These are phyloP conservation scores for Viola pubescens DNA, from an alignment of 441 rosid species.

Conservation along the genomic window DNA sequence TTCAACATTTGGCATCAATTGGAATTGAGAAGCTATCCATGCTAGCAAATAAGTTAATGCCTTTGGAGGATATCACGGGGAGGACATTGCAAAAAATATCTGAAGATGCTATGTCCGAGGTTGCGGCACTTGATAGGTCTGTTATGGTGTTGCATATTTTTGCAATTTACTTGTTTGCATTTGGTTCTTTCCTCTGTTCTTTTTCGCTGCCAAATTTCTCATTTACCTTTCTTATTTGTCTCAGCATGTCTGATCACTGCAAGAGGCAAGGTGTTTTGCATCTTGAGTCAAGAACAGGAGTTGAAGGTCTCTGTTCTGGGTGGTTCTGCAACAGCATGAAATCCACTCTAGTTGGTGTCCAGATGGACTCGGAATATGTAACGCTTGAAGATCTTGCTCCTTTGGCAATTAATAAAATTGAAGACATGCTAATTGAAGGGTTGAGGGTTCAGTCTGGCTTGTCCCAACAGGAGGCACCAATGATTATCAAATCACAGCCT, in stretches of 20 bases:
- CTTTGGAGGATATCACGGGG: constrained; percentile 58
- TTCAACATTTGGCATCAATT: constrained; percentile 46
- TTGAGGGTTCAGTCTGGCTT: constrained; percentile 62
- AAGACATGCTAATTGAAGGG: constrained; percentile 50
- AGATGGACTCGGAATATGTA: constrained; percentile 23
- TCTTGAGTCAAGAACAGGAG: constrained; percentile 23
- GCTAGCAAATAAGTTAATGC: constrained; percentile 43
- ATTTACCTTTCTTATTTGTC: constrained; percentile 5
- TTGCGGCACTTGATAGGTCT: constrained; percentile 31
- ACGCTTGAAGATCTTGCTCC: constrained; percentile 33
- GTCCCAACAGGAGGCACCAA: constrained; percentile 52
- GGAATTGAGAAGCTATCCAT: constrained; percentile 40
- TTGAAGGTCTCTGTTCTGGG: constrained; percentile 19
- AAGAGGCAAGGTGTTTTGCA: constrained; percentile 22
- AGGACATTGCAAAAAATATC: constrained; percentile 48
- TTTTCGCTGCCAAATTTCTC: background rate
- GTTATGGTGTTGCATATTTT: constrained; percentile 12
- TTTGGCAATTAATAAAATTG: constrained; percentile 43
- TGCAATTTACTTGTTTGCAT: background rate
- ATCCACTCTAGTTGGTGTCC: constrained; percentile 12
- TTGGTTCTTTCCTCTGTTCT: background rate
- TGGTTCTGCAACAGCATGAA: constrained; percentile 8
- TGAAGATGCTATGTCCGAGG: constrained; percentile 19
- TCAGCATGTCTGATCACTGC: constrained; percentile 13
- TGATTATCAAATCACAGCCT: constrained; percentile 29